Evolutionary conservation across 2,329 filamentous ascomycete species (phyloP), one percentile per base, ranked within the genome.

Genomic region (Ascochyta fabae): DNA sequence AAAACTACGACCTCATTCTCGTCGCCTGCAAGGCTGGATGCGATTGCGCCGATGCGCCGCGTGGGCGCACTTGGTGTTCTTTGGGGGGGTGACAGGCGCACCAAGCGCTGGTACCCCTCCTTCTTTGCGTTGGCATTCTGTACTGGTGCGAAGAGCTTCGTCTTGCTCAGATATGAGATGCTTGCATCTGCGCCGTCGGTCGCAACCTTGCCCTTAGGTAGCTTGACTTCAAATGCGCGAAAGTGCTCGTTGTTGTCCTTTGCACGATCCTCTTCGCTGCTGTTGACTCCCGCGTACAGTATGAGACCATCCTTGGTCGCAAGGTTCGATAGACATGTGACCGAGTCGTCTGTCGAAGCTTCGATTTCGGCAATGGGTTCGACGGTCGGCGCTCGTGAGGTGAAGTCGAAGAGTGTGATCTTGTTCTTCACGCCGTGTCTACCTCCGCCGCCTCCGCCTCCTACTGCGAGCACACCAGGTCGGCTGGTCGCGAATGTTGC

Each of bases 321-420:
- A 8, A 91, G 87, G 48, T 89, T 85, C 38, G 87, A 91, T 45
- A 97, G 82, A 50, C 90, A 93, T 62, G 89, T 92, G 55, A 96
- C 91, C 53, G 90, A 96, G 77, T 98, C 94, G 78, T 97, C 93
- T 70, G 93, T 86, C 65, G 90, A 90, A 44, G 96, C 86, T 56
- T 92, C 87, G 69, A 94, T 82, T 65, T 96, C 90, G 61, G 87
- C 85, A 22, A 83, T 80, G n/a, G 74, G 69, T 63, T 88, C 80
- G 60, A 86, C 83, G 16, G 44, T 70, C 45, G 91, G 79, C 43
- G 87, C 84, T 52, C 85, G 81, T 34, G 84, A 86, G 66, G 85
- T 86, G n/a, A 88, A 83, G 72, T 94, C 88, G 60, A 96, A 82
- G 13, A 64, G 53, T 27, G 86, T 88, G 69, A 96, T 92, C 77